Percentiles rank a stretch among this genome's conserved stretches.
phyloP scores from a whole-genome alignment of 2,329 filamentous ascomycete species.

The Aspergillus costaricaensis region DNA sequence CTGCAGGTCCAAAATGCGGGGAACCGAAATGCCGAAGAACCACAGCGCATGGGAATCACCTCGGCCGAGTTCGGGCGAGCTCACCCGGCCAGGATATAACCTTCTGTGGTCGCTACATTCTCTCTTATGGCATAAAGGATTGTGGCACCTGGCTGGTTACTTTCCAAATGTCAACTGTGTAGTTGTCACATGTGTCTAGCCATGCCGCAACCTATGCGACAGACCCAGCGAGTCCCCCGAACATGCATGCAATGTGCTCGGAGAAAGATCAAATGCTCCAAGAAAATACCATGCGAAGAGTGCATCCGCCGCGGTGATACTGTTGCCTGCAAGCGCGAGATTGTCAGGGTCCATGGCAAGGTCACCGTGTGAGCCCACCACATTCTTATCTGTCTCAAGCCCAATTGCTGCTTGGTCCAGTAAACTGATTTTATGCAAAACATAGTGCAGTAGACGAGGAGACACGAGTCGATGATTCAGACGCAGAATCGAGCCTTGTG shows the following conservation, averaged over 20 bases:
- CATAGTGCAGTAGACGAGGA: conserved; percentile 1
- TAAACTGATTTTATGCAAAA: background rate
- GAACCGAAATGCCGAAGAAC: background rate
- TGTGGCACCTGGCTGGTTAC: background rate
- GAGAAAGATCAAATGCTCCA: conserved; percentile 11
- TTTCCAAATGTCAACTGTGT: background rate
- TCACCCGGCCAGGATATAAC: background rate
- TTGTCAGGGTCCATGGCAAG: conserved; percentile 8
- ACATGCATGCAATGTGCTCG: conserved; percentile 7
- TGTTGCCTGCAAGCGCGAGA: conserved; percentile 2
- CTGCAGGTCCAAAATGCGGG: background rate
- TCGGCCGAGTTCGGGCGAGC: background rate
- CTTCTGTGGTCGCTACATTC: no score
- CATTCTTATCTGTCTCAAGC: background rate
- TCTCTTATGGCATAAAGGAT: no score
- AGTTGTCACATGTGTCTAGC: background rate
- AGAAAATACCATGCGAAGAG: conserved; percentile 9
- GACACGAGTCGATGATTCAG: background rate
- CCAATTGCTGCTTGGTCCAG: background rate
- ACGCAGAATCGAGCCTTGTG: background rate
- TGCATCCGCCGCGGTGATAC: conserved; percentile 7
- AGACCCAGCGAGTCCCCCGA: conserved; percentile 10
- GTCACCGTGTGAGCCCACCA: conserved; percentile 4
- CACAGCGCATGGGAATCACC: background rate
- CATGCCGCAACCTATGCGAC: conserved; percentile 6